A percentile compares a stretch with the other conserved stretches of the same genome.
These are phyloP conservation scores for Chenopodium berlandieri DNA, from an alignment of 148 eudicot species.

Conservation along the genomic window DNA sequence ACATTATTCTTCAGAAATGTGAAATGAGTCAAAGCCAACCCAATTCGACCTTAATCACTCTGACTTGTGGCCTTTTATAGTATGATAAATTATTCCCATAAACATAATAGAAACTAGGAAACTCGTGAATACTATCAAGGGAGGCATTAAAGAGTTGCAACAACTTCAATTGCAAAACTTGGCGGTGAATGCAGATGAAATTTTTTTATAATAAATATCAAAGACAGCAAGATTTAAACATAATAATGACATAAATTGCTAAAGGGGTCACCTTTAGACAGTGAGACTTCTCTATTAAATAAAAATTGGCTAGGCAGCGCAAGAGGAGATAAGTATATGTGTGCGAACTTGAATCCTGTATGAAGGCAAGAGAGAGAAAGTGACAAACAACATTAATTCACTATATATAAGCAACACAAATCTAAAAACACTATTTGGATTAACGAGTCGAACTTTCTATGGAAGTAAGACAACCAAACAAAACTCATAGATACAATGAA, in stretches of 20 bases:
- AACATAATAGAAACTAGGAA: neutral
- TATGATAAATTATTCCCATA: neutral
- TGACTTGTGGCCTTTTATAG: neutral
- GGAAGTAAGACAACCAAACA: neutral
- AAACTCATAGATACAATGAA: no score
- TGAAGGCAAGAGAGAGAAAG: neutral
- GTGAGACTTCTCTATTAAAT: constrained; percentile 25
- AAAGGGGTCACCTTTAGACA: constrained; percentile 30
- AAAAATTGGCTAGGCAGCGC: constrained; percentile 33
- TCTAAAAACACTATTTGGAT: neutral
- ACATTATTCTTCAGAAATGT: neutral
- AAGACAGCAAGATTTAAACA: neutral
- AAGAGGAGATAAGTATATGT: constrained; percentile 46
- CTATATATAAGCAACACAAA: neutral
- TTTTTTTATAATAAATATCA: neutral
- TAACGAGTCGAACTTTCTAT: neutral
- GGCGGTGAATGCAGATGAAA: neutral
- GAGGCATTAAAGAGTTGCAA: neutral
- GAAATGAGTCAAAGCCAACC: neutral
- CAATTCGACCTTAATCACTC: neutral
- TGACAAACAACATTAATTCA: neutral
- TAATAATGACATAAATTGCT: neutral
- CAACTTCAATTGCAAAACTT: neutral
- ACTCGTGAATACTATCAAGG: neutral
- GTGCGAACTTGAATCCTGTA: constrained; percentile 42